Evolutionary conservation across 768 basidiomycete species (phyloP), one percentile per base, ranked within the genome.

Genomic region (Candolleomyces aberdarensis): DNA sequence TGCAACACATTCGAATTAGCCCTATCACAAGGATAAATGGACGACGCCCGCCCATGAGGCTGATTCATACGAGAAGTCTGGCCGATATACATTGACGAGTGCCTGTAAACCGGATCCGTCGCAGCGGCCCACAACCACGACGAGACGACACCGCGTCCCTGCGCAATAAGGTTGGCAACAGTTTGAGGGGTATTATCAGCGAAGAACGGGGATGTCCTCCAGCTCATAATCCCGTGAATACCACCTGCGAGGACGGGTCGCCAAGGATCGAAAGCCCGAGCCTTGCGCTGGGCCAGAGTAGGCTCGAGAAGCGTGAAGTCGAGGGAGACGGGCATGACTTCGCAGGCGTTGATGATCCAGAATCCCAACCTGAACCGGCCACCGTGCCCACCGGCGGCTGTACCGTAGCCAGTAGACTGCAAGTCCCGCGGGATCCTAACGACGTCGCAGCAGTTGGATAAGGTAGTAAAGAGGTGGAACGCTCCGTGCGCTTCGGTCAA

Each of bases 311-410:
- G 29, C 4, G 26, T 3, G 56, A 48, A 57, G 39, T 61, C 60
- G 20, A 31, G 10, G 9, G 36, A 15, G 20, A 56, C 53, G n/a
- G 61, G 56, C 15, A 62, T 50, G 50, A 62, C 56, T n/a, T 40
- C 31, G 41, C 56, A 52, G 5, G 61, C 47, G 39, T 62, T 47
- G 48, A 62, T 57, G 29, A 62, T 43, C 61, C 61, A 62, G 32
- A 50, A 62, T 6, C 19, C 49, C 20, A 62, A 50, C 6, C n/a
- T 6, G 6, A 44, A 43, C 22, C 20, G 14, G 17, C 29, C 49
- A 26, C 44, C 48, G 39, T 26, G 43, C 6, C 22, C 36, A 36
- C 36, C 36, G 1, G 36, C 36, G 11, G 36, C 13, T 20, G 17
- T 9, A 13, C 61, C 56, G 22, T 58, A 53, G 2, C 52, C 52